Base-by-base conservation (phyloP, 1,284 basidiomycete species). In the Chondrostereum purpureum region DNA sequence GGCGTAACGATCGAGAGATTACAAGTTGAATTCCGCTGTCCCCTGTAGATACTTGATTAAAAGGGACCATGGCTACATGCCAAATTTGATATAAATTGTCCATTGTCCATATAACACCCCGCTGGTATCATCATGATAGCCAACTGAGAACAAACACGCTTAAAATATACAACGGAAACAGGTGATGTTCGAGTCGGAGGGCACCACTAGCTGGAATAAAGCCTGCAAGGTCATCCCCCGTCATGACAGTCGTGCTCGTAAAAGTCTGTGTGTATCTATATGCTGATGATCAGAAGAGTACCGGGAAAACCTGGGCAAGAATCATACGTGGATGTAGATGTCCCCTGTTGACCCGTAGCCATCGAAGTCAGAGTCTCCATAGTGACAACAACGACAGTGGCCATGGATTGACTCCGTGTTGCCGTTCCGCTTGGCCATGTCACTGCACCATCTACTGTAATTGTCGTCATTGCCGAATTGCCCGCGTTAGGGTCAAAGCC, bases 1-100 rank as follows among this genome's bases (percentile, higher is more conserved):
- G 94, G 94, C 67, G 67, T 47, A 69, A 70, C 55, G 78, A 92
- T 52, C 42, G 43, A 37, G 46, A 31, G 10, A 20, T 35, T 13
- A 45, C 42, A 19, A 47, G 42, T 24, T 51, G 34, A 37, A n/a
- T n/a, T n/a, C n/a, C n/a, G n/a, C n/a, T n/a, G n/a, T n/a, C n/a
- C n/a, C n/a, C n/a, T n/a, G n/a, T n/a, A n/a, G n/a, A n/a, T n/a
- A n/a, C n/a, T n/a, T n/a, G n/a, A n/a, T n/a, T n/a, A n/a, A n/a
- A n/a, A n/a, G n/a, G n/a, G n/a, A n/a, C n/a, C n/a, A n/a, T n/a
- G n/a, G n/a, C n/a, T n/a, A n/a, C n/a, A n/a, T n/a, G n/a, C n/a
- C n/a, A n/a, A n/a, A n/a, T n/a, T n/a, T n/a, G n/a, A n/a, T n/a
- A n/a, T n/a, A n/a, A n/a, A n/a, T n/a, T n/a, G n/a, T n/a, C n/a